Evolutionary conservation across 106 monocot genomes (phyloP).

Genomic region (Alisma plantagoaquatica): DNA sequence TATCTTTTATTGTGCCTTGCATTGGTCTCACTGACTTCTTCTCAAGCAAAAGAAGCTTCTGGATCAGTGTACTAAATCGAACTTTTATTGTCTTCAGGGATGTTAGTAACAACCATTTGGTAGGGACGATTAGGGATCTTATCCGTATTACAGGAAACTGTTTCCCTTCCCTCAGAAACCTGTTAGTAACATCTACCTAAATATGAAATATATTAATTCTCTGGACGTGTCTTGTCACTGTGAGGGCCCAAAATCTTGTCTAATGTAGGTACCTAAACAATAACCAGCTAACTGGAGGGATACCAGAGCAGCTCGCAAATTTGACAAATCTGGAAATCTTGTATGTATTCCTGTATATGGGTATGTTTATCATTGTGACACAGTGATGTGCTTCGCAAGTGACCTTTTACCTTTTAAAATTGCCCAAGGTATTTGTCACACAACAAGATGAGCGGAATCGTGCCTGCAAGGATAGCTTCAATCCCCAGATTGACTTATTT

Average conservation of each 20-base stretch:
- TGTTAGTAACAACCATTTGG: constrained; percentile 84
- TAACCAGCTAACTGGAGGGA: constrained; percentile 73
- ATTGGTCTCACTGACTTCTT: too few relatives aligned
- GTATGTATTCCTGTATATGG: constrained; percentile 16
- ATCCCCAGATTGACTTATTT: constrained; percentile 85
- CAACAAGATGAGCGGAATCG: constrained; percentile 77
- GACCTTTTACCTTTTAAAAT: neutral
- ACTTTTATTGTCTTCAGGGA: constrained; percentile 35
- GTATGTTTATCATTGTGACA: neutral
- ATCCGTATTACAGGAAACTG: constrained; percentile 64
- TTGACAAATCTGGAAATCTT: constrained; percentile 73
- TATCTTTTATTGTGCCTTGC: too few relatives aligned
- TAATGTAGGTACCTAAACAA: constrained; percentile 74
- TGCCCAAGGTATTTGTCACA: constrained; percentile 75
- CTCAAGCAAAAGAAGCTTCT: too few relatives aligned
- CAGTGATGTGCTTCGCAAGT: neutral
- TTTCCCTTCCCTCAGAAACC: constrained; percentile 82
- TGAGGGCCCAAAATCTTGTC: neutral
- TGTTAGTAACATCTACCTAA: constrained; percentile 57
- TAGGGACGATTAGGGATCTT: constrained; percentile 78
- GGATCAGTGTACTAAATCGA: too few relatives aligned
- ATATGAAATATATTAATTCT: neutral
- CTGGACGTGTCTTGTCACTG: neutral
- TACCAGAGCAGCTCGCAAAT: constrained; percentile 96
- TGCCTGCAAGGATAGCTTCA: constrained; percentile 67